A percentile compares a stretch with the other conserved stretches of the same genome.
Evolutionary conservation across 108 stramenopile species (phyloP).

Genomic region (Cyclotella sp.): DNA sequence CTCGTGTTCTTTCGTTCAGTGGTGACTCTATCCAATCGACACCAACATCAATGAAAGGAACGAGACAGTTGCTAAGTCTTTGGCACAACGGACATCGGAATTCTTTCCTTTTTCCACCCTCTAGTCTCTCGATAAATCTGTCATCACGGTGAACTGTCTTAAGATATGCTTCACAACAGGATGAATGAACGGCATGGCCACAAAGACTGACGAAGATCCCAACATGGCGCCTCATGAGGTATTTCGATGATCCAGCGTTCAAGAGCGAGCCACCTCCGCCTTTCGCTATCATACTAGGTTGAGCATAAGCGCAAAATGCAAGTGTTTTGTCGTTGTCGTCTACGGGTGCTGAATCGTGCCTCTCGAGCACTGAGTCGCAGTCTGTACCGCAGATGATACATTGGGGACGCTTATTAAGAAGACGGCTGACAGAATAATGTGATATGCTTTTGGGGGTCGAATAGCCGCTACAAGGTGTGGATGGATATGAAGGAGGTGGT

Average conservation of each 20-base stretch:
- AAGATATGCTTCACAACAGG: conserved; percentile 84
- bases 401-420: conserved; percentile 66
- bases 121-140: conserved; percentile 42
- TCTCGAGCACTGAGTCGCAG: conserved; percentile 35
- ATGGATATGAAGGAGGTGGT: conserved; percentile 38
- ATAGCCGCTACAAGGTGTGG: conserved; percentile 3
- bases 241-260: conserved; percentile 7
- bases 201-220: conserved; percentile 83
- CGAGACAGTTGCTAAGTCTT: conserved; percentile 79
- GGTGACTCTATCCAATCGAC: conserved; percentile 74
- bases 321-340: conserved; percentile 60
- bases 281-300: conserved; percentile 82
- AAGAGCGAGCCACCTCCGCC: conserved; percentile 70
- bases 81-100: conserved; percentile 88
- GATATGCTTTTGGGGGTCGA: conserved; percentile 24
- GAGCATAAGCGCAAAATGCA: conserved; percentile 82
- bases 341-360: conserved; percentile 9
- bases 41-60: conserved; percentile 89
- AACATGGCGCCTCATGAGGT: conserved; percentile 64
- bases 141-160: conserved; percentile 77
- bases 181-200: conserved; percentile 88
- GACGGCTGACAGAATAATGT: conserved; percentile 29
- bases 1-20: conserved; percentile 12
- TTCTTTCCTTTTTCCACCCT: conserved; percentile 67
- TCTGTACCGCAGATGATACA: conserved; percentile 84